These are phyloP conservation scores for Asterella californica DNA, from an alignment of 225 moss, liverwort and hornwort species.

Conservation along the genomic window DNA sequence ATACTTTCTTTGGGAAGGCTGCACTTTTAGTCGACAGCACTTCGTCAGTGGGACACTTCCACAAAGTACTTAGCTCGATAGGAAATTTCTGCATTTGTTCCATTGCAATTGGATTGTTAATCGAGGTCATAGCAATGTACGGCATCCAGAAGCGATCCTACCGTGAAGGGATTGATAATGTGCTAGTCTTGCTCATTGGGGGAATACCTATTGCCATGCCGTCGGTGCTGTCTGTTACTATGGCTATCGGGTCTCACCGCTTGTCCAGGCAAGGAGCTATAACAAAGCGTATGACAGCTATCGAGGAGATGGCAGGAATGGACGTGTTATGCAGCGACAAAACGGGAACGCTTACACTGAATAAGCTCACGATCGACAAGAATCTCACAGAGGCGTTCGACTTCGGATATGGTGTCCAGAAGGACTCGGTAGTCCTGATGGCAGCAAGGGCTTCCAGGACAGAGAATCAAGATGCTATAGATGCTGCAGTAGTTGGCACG, in stretches of 20 bases:
- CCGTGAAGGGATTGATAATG: slow-evolving; percentile 10
- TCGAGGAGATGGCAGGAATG: slow-evolving; percentile 76
- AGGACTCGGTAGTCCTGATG: slow-evolving; percentile 25
- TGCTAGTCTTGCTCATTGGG: slow-evolving; percentile 13
- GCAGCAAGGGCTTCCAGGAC: slow-evolving; percentile 41
- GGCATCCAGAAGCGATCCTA: slow-evolving; percentile 3
- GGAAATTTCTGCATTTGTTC: slow-evolving; percentile 25
- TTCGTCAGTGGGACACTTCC: slow-evolving; percentile 22
- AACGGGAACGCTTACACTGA: slow-evolving; percentile 29
- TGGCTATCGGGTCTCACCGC: slow-evolving; percentile 11
- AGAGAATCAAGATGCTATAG: slow-evolving; percentile 40
- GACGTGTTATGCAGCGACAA: slow-evolving; percentile 60
- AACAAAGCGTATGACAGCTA: slow-evolving; percentile 83
- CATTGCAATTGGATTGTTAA: slow-evolving; percentile 10
- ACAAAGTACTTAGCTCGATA: slow-evolving; percentile 27
- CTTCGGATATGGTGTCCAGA: slow-evolving; percentile 24
- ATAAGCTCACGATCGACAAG: slow-evolving; percentile 23
- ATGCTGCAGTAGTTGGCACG: slow-evolving; percentile 27
- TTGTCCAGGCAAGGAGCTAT: slow-evolving; percentile 56
- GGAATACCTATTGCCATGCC: slow-evolving; percentile 17
- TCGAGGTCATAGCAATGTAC: slow-evolving; percentile 15
- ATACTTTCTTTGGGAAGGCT: slow-evolving; percentile 33
- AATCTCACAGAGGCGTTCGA: slow-evolving; percentile 30
- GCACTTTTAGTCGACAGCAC: slow-evolving; percentile 27
- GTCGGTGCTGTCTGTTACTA: slow-evolving; percentile 7